Conservation (phyloP, 805 yeast genomes). For the Yarrowia sp. region DNA sequence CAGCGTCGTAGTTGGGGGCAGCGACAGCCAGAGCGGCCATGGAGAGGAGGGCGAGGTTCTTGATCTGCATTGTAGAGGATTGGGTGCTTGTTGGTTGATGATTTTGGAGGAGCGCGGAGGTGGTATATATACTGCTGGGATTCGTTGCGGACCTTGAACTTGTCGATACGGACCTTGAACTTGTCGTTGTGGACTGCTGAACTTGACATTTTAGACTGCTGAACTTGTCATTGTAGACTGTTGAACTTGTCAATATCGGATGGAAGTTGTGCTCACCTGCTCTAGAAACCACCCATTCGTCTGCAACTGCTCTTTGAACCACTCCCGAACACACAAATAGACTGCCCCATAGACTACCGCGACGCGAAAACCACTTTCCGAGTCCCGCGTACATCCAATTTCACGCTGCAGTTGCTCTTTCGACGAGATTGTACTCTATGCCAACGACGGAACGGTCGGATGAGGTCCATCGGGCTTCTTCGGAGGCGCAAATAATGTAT, state of each 20-base stretch:
- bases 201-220: too few species aligned
- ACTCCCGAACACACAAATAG: neutral
- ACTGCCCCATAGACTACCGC: neutral
- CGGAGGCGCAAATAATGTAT: too few species aligned
- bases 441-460: neutral
- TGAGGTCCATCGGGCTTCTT: neutral
- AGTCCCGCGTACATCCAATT: neutral
- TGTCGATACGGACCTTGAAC: neutral
- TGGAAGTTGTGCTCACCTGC: too few species aligned
- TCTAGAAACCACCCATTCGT: neutral
- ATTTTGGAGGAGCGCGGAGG: neutral
- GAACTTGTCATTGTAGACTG: too few species aligned
- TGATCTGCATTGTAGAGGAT: conserved; percentile 15
- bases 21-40: conserved; percentile 19
- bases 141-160: neutral
- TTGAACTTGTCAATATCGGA: too few species aligned
- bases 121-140: neutral
- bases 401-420: neutral
- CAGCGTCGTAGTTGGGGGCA: neutral
- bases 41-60: conserved; percentile 23
- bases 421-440: neutral
- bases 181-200: neutral
- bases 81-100: neutral
- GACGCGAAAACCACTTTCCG: neutral
- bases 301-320: neutral